Percentiles rank a stretch among this genome's conserved stretches.
Conservation (phyloP, 768 basidiomycete genomes). For the Mycena olivaceomarginata region DNA sequence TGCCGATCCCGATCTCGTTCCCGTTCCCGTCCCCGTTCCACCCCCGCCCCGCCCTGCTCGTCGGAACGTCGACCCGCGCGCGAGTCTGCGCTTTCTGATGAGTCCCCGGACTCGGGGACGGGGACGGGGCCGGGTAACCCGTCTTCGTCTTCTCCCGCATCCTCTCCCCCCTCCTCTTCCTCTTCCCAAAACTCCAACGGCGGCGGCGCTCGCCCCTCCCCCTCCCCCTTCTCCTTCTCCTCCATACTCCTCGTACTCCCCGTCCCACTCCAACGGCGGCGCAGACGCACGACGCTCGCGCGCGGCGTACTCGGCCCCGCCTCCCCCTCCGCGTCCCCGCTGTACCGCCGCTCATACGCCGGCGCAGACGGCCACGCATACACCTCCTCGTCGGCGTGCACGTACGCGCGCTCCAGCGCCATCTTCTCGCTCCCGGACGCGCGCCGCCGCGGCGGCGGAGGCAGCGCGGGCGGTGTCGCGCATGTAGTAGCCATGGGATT, state of each 20-base stretch:
- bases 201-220: constrained; percentile 1
- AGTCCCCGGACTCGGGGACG: too few relatives aligned
- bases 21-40: background rate
- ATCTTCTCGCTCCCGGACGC: constrained; percentile 35
- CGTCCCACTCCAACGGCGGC: constrained; percentile 4
- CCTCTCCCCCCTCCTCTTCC: background rate
- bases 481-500: background rate
- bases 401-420: constrained; percentile 42
- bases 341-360: background rate
- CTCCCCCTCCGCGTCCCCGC: background rate
- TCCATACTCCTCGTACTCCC: background rate
- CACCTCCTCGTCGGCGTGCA: constrained; percentile 6
- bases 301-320: constrained; percentile 16
- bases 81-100: too few relatives aligned
- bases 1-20: background rate
- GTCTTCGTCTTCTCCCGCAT: too few relatives aligned
- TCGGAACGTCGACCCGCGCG: too few relatives aligned
- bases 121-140: background rate
- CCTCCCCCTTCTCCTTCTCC: background rate
- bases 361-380: constrained; percentile 3
- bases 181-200: background rate
- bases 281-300: background rate
- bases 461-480: background rate
- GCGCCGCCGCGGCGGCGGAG: background rate
- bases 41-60: too few relatives aligned